A percentile compares a stretch with the other conserved stretches of the same genome.
Conservation (phyloP, 306 rosid genomes). For the Cicer cuneatum region DNA sequence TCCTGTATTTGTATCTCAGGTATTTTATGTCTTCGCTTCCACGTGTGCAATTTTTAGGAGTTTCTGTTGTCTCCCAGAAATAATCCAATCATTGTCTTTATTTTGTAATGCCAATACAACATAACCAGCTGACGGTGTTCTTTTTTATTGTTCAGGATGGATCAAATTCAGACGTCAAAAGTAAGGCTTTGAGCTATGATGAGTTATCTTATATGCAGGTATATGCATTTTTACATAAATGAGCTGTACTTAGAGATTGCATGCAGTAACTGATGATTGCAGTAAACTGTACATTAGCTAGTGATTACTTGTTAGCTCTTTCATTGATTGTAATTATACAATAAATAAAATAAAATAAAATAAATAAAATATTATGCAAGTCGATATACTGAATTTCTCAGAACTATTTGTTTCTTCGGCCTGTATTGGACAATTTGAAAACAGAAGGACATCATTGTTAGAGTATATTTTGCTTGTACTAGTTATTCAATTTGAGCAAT, state of each 20-base stretch:
- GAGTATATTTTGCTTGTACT: too few species aligned
- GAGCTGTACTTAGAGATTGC: slow-evolving; percentile 12
- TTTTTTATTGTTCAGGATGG: slow-evolving; percentile 72
- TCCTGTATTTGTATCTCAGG: slow-evolving; percentile 97
- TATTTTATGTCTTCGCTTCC: slow-evolving; percentile 48
- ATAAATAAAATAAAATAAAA: slow-evolving; percentile 11
- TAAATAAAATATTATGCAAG: background rate
- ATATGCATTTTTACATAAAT: slow-evolving; percentile 38
- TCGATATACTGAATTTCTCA: background rate
- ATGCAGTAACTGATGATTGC: slow-evolving; percentile 13
- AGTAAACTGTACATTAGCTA: slow-evolving; percentile 22
- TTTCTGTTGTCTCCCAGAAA: slow-evolving; percentile 35
- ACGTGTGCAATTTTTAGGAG: slow-evolving; percentile 33
- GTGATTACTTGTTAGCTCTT: slow-evolving; percentile 2
- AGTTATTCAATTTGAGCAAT: too few species aligned
- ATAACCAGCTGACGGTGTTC: slow-evolving; percentile 29
- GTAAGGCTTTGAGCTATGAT: slow-evolving; percentile 80
- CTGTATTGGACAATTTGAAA: background rate
- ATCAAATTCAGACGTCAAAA: slow-evolving; percentile 69
- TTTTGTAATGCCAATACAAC: slow-evolving; percentile 41
- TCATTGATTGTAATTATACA: slow-evolving; percentile 18
- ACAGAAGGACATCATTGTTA: background rate
- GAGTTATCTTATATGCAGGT: slow-evolving; percentile 91
- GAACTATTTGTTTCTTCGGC: background rate
- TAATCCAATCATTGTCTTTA: slow-evolving; percentile 21